Evolutionary conservation across 2,329 filamentous ascomycete species (phyloP).

Genomic region (Daldinia sp.): DNA sequence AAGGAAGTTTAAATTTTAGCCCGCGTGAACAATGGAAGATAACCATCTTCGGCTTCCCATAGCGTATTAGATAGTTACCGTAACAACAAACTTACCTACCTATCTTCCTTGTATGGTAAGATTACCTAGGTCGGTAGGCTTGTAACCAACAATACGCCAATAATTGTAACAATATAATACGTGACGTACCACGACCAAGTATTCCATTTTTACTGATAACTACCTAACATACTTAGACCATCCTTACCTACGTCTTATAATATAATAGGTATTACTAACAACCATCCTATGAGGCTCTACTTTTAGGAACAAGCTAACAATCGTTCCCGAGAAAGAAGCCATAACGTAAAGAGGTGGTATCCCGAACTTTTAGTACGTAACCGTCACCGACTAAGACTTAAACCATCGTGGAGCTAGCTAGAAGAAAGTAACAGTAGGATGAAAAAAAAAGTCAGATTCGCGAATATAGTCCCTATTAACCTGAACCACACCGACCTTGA

Average conservation of each 20-base stretch:
- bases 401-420: conserved; percentile 22
- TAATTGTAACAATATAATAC: neutral
- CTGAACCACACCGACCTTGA: conserved; percentile 21
- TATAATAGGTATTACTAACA: conserved; percentile 18
- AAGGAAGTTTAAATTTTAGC: conserved; percentile 12
- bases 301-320: conserved; percentile 16
- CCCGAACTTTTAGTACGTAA: conserved; percentile 36
- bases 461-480: conserved; percentile 9
- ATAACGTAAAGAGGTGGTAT: conserved; percentile 41
- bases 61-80: neutral
- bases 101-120: conserved; percentile 4
- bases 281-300: conserved; percentile 39
- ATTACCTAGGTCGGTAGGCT: neutral
- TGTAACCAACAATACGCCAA: neutral
- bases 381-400: conserved; percentile 25
- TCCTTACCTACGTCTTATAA: neutral
- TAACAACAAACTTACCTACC: too few species aligned
- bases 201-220: neutral
- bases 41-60: conserved; percentile 10
- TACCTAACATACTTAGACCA: neutral
- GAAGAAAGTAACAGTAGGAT: conserved; percentile 9
- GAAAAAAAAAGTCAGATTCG: conserved; percentile 17
- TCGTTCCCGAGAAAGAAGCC: conserved; percentile 31
- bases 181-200: neutral
- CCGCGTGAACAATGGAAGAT: conserved; percentile 8